A percentile compares a stretch with the other conserved stretches of the same genome.
Evolutionary conservation across 2,329 filamentous ascomycete genomes (phyloP).

Genomic region (Xylaria hypoxylon): DNA sequence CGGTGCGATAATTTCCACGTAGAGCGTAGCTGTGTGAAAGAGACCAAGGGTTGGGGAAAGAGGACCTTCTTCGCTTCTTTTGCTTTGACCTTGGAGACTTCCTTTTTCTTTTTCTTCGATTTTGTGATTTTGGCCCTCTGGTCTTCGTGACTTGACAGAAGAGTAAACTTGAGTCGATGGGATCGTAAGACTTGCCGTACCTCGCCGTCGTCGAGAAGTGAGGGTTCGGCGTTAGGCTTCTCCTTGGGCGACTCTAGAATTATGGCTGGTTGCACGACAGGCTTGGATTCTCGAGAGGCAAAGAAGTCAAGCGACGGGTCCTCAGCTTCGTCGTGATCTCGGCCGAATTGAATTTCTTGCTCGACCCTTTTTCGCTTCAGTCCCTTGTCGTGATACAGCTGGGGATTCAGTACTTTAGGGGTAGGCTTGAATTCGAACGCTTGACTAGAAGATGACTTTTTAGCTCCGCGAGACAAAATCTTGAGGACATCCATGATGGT

Average conservation of each 20-base stretch:
- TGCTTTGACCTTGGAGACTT: constrained; percentile 57
- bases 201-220: constrained; percentile 73
- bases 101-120: constrained; percentile 66
- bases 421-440: constrained; percentile 48
- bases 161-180: constrained; percentile 85
- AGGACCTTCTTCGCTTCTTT: constrained; percentile 71
- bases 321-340: constrained; percentile 51
- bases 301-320: constrained; percentile 67
- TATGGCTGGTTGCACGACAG: constrained; percentile 40
- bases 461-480: constrained; percentile 77
- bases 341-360: constrained; percentile 47
- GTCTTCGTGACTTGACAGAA: constrained; percentile 69
- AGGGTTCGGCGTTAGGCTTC: constrained; percentile 43
- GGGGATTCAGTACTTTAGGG: constrained; percentile 69
- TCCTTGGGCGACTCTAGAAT: constrained; percentile 33
- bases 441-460: constrained; percentile 60
- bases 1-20: constrained; percentile 79
- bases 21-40: constrained; percentile 78
- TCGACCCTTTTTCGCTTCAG: constrained; percentile 68
- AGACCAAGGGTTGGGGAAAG: constrained; percentile 81
- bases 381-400: constrained; percentile 72
- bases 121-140: constrained; percentile 68
- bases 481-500: constrained; percentile 76
- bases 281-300: constrained; percentile 58
- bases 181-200: constrained; percentile 79